phyloP scores from a whole-genome alignment of 192 early-diverging fungal species.

The Coemansia reversa region DNA sequence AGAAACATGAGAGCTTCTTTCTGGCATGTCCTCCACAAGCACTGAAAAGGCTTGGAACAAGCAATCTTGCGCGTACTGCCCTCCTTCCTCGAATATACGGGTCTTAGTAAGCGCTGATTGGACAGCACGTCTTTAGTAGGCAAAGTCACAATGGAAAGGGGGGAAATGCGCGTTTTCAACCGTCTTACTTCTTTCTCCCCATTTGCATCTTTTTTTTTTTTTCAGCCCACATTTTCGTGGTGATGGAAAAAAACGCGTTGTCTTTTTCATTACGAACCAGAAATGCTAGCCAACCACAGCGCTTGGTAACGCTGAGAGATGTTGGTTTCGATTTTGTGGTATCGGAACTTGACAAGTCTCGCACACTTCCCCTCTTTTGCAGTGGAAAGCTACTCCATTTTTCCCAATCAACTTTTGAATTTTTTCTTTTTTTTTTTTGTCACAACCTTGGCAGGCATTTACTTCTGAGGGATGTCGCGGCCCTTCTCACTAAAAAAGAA shows the following conservation, averaged over 20 bases:
- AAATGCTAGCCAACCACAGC: slow-evolving; percentile 32
- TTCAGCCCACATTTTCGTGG: too few relatives aligned
- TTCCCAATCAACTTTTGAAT: background rate
- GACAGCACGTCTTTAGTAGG: slow-evolving; percentile 2
- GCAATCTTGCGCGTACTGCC: too few relatives aligned
- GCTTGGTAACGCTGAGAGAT: slow-evolving; percentile 3
- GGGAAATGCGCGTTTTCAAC: background rate
- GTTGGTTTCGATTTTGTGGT: slow-evolving; percentile 8
- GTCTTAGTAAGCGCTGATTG: slow-evolving; percentile 5
- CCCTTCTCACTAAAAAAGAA: background rate
- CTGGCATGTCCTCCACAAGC: too few relatives aligned
- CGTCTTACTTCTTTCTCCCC: background rate
- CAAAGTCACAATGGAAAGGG: slow-evolving; percentile 1
- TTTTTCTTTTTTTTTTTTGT: background rate
- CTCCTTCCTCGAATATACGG: too few relatives aligned
- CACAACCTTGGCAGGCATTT: background rate
- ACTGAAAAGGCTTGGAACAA: too few relatives aligned
- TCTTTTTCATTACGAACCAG: too few relatives aligned
- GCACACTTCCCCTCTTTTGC: too few relatives aligned
- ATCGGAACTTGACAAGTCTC: background rate
- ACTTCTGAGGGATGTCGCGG: background rate
- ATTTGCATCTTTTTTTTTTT: too few relatives aligned
- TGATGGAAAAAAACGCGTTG: too few relatives aligned
- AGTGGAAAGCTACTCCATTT: background rate
- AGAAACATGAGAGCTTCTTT: background rate